These are phyloP conservation scores for Colletotrichum viniferum DNA, from an alignment of 2,329 filamentous ascomycete genomes.

Conservation along the genomic window DNA sequence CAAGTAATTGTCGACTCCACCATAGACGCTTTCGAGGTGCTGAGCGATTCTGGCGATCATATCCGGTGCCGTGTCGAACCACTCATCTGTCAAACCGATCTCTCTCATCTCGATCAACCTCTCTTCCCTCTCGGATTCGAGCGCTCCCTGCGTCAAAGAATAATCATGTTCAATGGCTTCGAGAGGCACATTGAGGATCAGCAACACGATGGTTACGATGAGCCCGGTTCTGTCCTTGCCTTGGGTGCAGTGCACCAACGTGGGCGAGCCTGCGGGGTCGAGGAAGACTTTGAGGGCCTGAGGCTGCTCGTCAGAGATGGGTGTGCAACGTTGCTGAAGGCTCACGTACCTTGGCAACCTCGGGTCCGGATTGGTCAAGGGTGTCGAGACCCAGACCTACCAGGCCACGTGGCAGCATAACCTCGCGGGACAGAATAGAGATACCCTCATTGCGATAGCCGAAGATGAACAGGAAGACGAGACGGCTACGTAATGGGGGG, in stretches of 20 bases:
- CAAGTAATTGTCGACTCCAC: constrained; percentile 71
- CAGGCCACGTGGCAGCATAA: constrained; percentile 76
- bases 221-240: constrained; percentile 87
- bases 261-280: constrained; percentile 57
- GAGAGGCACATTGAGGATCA: constrained; percentile 63
- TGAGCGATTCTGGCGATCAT: constrained; percentile 64
- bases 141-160: constrained; percentile 61
- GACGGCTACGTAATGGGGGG: constrained; percentile 46
- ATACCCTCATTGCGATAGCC: constrained; percentile 75
- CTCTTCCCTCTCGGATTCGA: constrained; percentile 65
- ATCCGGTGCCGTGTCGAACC: constrained; percentile 67
- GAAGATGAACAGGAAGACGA: constrained; percentile 66
- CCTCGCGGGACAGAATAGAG: constrained; percentile 68
- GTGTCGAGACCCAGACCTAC: constrained; percentile 72
- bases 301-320: neutral
- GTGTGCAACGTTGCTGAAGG: neutral
- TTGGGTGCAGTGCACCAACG: constrained; percentile 83
- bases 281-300: constrained; percentile 54
- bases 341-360: constrained; percentile 54
- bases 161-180: constrained; percentile 76
- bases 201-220: constrained; percentile 68
- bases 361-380: constrained; percentile 67
- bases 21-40: constrained; percentile 67
- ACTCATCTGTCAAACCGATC: constrained; percentile 76
- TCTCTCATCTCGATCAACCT: constrained; percentile 70